phyloP scores from a whole-genome alignment of 768 basidiomycete species.

The Rhodotorula graminis region DNA sequence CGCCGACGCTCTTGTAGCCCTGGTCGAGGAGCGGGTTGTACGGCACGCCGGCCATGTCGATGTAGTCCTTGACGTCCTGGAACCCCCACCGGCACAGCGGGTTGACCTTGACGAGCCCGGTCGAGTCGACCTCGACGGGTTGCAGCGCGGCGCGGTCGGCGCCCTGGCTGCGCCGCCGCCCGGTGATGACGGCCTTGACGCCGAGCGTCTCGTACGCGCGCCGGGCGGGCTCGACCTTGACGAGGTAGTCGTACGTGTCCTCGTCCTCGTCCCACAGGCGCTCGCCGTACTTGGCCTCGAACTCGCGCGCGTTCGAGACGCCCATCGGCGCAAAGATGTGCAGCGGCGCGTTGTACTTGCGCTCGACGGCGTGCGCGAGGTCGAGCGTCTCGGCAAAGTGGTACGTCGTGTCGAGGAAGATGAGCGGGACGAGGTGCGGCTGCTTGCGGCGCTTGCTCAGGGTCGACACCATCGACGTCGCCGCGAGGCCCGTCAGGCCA shows the following conservation, averaged over 20 bases:
- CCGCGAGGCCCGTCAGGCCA: constrained; percentile 87
- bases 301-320: constrained; percentile 64
- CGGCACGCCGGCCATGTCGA: constrained; percentile 74
- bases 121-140: constrained; percentile 83
- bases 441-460: constrained; percentile 39
- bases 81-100: constrained; percentile 88
- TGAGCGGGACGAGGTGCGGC: constrained; percentile 60
- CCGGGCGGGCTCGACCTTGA: constrained; percentile 93
- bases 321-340: constrained; percentile 73
- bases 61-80: constrained; percentile 73
- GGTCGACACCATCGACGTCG: constrained; percentile 89
- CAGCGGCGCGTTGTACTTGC: constrained; percentile 66
- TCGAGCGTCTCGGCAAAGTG: constrained; percentile 90
- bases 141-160: constrained; percentile 75
- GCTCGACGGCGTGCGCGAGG: constrained; percentile 74
- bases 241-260: constrained; percentile 77
- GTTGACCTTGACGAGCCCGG: constrained; percentile 88
- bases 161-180: constrained; percentile 86
- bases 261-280: constrained; percentile 85
- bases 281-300: constrained; percentile 73
- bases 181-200: constrained; percentile 87
- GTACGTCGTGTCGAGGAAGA: constrained; percentile 94
- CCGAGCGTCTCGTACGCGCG: constrained; percentile 74
- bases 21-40: constrained; percentile 79
- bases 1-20: constrained; percentile 92